Conservation (phyloP, 2,329 filamentous ascomycete genomes). For the Cryphonectria parasitica region DNA sequence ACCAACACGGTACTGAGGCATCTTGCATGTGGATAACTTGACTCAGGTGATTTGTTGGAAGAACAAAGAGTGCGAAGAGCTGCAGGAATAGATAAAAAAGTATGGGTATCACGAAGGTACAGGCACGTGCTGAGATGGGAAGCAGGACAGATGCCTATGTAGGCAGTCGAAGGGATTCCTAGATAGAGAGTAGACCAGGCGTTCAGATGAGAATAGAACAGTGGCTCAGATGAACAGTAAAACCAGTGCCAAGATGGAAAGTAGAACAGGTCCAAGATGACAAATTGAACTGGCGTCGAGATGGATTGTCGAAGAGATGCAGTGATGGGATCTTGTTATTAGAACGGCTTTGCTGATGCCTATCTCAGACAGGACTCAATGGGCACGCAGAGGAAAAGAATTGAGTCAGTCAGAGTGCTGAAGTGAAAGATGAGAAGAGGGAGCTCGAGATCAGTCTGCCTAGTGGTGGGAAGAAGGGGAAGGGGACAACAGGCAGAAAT, state of each 20-base stretch:
- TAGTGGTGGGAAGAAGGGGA: background rate
- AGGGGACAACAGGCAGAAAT: background rate
- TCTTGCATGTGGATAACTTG: slow-evolving; percentile 36
- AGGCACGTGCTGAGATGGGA: too few relatives aligned
- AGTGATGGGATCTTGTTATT: too few relatives aligned
- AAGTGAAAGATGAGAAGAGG: background rate
- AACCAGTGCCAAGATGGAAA: too few relatives aligned
- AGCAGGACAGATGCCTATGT: too few relatives aligned
- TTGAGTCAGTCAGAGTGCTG: background rate
- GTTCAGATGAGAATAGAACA: too few relatives aligned
- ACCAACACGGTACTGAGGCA: slow-evolving; percentile 55
- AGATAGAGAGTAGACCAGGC: too few relatives aligned
- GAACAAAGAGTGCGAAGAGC: background rate
- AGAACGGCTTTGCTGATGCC: background rate
- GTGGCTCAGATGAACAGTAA: too few relatives aligned
- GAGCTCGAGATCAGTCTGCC: background rate
- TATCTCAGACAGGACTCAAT: background rate
- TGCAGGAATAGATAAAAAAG: background rate
- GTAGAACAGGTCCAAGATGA: too few relatives aligned
- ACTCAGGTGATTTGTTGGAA: background rate
- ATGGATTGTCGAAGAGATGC: too few relatives aligned
- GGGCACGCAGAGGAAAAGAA: background rate
- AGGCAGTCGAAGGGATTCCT: too few relatives aligned
- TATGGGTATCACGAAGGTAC: background rate
- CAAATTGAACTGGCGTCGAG: too few relatives aligned